A percentile compares a stretch with the other conserved stretches of the same genome.
Conservation (phyloP, 2,329 filamentous ascomycete species). For the Aspergillus fumigatus region DNA sequence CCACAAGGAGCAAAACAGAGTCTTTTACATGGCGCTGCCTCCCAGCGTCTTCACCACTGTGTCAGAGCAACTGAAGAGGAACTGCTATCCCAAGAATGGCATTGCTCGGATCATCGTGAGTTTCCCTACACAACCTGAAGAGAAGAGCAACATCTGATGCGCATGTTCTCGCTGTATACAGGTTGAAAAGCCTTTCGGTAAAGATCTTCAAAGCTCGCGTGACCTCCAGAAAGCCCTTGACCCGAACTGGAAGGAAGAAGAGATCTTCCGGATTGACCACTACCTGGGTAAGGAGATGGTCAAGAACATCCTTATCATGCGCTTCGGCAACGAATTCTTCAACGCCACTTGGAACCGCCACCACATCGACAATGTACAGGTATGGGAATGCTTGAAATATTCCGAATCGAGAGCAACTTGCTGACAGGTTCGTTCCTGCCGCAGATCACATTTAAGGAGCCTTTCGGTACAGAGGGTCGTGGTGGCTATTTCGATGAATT, state of each 20-base stretch:
- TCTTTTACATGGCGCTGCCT: slow-evolving; percentile 99
- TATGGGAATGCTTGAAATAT: slow-evolving; percentile 24
- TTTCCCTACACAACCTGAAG: slow-evolving; percentile 9
- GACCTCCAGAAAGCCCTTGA: slow-evolving; percentile 92
- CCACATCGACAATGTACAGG: slow-evolving; percentile 97
- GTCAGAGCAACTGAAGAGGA: slow-evolving; percentile 93
- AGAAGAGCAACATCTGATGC: slow-evolving; percentile 17
- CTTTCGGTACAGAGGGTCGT: slow-evolving; percentile 95
- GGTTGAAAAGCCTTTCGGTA: slow-evolving; percentile 99
- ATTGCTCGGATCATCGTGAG: slow-evolving; percentile 90
- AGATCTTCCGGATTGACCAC: slow-evolving; percentile 98
- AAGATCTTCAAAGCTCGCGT: slow-evolving; percentile 89
- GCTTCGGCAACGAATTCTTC: slow-evolving; percentile 98
- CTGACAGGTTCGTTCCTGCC: slow-evolving; percentile 10
- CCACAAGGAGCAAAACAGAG: slow-evolving; percentile 76
- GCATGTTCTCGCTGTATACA: slow-evolving; percentile 32
- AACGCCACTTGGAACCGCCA: slow-evolving; percentile 98
- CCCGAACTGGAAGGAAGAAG: slow-evolving; percentile 97
- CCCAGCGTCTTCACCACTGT: slow-evolving; percentile 98
- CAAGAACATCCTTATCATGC: slow-evolving; percentile 97
- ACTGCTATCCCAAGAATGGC: slow-evolving; percentile 88
- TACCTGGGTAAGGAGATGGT: slow-evolving; percentile 99
- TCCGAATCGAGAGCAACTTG: not conserved
- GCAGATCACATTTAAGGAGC: slow-evolving; percentile 96
- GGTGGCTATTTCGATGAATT: slow-evolving; percentile 99